Evolutionary conservation across 768 basidiomycete species (phyloP).

Genomic region (Leucocoprinus sp.): DNA sequence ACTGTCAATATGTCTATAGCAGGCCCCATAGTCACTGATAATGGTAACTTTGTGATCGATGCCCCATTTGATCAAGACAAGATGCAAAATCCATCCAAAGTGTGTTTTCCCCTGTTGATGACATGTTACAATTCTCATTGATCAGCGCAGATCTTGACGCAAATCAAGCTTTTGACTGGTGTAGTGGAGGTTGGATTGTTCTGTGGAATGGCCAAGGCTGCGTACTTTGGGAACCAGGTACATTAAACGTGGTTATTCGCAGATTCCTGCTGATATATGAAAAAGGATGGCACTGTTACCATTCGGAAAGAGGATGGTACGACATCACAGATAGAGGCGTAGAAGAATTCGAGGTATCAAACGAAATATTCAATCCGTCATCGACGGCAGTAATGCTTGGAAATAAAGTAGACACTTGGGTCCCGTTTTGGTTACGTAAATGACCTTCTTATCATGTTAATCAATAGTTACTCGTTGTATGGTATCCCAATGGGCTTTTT

Average conservation of each 20-base stretch:
- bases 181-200: slow-evolving; percentile 98
- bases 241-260: neutral
- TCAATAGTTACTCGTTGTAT: slow-evolving; percentile 8
- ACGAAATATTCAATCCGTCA: neutral
- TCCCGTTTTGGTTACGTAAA: neutral
- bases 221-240: slow-evolving; percentile 95
- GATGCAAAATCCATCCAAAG: slow-evolving; percentile 60
- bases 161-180: slow-evolving; percentile 92
- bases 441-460: neutral
- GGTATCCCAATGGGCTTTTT: too few species aligned
- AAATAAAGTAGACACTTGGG: too few species aligned
- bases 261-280: slow-evolving; percentile 1
- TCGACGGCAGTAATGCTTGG: neutral
- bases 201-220: slow-evolving; percentile 84
- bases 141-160: slow-evolving; percentile 51
- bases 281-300: slow-evolving; percentile 64
- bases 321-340: slow-evolving; percentile 13
- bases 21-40: slow-evolving; percentile 96
- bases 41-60: slow-evolving; percentile 96
- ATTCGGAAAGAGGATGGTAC: slow-evolving; percentile 47
- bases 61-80: slow-evolving; percentile 74
- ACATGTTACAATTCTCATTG: neutral
- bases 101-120: slow-evolving; percentile 23
- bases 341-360: neutral
- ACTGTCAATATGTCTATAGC: slow-evolving; percentile 32